Conservation (phyloP, 441 rosid genomes). For the Daphne laureola region DNA sequence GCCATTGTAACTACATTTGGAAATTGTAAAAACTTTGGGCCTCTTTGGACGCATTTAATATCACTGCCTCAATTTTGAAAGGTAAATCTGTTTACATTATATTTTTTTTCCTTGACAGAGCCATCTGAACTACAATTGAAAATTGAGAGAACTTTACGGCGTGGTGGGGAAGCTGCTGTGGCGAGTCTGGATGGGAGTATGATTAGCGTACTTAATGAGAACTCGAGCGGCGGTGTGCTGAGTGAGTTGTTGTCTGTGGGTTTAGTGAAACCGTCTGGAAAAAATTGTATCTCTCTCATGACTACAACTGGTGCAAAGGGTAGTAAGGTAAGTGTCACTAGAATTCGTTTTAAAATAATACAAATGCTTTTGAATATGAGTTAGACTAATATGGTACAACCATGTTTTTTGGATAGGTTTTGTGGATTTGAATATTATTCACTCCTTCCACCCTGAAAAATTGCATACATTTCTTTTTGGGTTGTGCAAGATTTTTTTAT, state of each 20-base stretch:
- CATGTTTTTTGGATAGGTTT: no score
- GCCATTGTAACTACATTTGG: background rate
- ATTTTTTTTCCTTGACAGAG: constrained; percentile 37
- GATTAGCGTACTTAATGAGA: constrained; percentile 65
- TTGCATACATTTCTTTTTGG: no score
- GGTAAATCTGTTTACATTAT: constrained; percentile 5
- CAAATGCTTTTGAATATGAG: no score
- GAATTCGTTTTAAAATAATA: no score
- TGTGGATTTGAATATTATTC: no score
- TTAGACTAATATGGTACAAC: no score
- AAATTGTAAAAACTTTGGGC: background rate
- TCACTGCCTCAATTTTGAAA: constrained; percentile 8
- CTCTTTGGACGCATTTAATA: background rate
- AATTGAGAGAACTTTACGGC: constrained; percentile 67
- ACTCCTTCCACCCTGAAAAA: no score
- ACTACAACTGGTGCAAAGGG: constrained; percentile 99
- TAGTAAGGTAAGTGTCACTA: constrained; percentile 61
- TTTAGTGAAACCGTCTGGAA: constrained; percentile 77
- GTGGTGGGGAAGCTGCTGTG: constrained; percentile 80
- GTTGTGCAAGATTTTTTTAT: no score
- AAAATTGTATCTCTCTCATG: constrained; percentile 92
- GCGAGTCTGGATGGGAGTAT: constrained; percentile 75
- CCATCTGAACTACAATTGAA: constrained; percentile 52
- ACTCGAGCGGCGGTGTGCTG: constrained; percentile 65
- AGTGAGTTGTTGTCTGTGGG: constrained; percentile 79